Base-by-base conservation (phyloP, 257 asterid species). In the Rehmannia glutinosa region DNA sequence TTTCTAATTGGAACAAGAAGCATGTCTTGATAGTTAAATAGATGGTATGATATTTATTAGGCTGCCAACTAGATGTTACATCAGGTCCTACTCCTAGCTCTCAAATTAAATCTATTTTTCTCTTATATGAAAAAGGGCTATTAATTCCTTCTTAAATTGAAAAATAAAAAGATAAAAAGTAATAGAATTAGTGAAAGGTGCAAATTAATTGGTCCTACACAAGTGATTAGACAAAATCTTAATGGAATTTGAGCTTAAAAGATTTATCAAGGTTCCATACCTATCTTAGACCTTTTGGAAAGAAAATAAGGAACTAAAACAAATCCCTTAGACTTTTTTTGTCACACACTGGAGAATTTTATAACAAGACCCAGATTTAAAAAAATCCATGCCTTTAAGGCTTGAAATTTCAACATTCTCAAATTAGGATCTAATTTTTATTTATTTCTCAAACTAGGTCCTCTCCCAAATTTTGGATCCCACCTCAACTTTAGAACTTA, bases 341-440 rank as follows among this genome's bases (percentile, higher is more conserved):
- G n/a, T n/a, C n/a, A n/a, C n/a, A n/a, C n/a, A n/a, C n/a, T n/a
- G n/a, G n/a, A n/a, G 1, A 32, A 32, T 32, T 32, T 32, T 1
- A 32, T n/a, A n/a, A n/a, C n/a, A n/a, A n/a, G n/a, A n/a, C n/a
- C n/a, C n/a, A n/a, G n/a, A n/a, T n/a, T n/a, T n/a, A n/a, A n/a
- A n/a, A n/a, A n/a, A n/a, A n/a, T 77, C 83, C 13, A 67, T 72
- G 62, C 86, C 86, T 36, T 80, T 5, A n/a, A n/a, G n/a, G n/a
- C n/a, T n/a, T n/a, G n/a, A n/a, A n/a, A n/a, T n/a, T n/a, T n/a
- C n/a, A n/a, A n/a, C n/a, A n/a, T n/a, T n/a, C n/a, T n/a, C n/a
- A n/a, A n/a, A n/a, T n/a, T n/a, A n/a, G n/a, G n/a, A n/a, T n/a
- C n/a, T n/a, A n/a, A n/a, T n/a, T n/a, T n/a, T n/a, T n/a, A n/a